A percentile compares a stretch with the other conserved stretches of the same genome.
phyloP scores from a whole-genome alignment of 768 basidiomycete species.

The Vararia minispora region DNA sequence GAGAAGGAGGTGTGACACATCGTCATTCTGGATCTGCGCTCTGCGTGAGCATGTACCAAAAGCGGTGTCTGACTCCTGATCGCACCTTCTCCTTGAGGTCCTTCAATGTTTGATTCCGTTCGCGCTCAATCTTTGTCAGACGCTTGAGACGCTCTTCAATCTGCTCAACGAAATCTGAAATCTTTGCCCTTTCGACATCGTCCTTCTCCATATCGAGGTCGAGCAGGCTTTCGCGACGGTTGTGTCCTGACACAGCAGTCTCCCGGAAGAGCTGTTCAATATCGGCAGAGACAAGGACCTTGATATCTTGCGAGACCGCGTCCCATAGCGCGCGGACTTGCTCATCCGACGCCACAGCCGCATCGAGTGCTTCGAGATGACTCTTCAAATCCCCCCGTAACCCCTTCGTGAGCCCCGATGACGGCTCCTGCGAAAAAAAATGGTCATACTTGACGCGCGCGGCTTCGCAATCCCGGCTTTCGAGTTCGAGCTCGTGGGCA shows the following conservation, averaged over 20 bases:
- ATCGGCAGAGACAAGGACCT: constrained; percentile 44
- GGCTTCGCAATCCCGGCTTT: constrained; percentile 80
- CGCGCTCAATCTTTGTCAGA: constrained; percentile 73
- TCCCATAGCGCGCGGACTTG: constrained; percentile 72
- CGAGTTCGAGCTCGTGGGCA: constrained; percentile 61
- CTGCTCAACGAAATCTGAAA: constrained; percentile 53
- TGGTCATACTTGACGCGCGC: constrained; percentile 84
- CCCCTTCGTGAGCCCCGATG: constrained; percentile 57
- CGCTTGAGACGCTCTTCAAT: constrained; percentile 72
- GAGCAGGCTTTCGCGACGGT: constrained; percentile 35
- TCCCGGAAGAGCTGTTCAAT: constrained; percentile 55
- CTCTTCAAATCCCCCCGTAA: constrained; percentile 72
- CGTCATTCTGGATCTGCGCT: constrained; percentile 81
- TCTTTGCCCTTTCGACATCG: constrained; percentile 55
- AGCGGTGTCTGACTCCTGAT: too few species aligned
- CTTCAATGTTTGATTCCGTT: constrained; percentile 78
- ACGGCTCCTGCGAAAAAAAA: constrained; percentile 79
- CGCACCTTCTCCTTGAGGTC: constrained; percentile 92
- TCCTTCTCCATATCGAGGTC: constrained; percentile 69
- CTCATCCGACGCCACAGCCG: constrained; percentile 67
- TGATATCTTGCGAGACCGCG: constrained; percentile 52
- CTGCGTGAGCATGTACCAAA: too few species aligned
- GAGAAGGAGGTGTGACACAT: constrained; percentile 89
- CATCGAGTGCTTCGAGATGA: constrained; percentile 58
- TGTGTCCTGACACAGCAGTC: constrained; percentile 29